phyloP scores from a whole-genome alignment of 352 stramenopile species.

The Globisporangium middletonii region DNA sequence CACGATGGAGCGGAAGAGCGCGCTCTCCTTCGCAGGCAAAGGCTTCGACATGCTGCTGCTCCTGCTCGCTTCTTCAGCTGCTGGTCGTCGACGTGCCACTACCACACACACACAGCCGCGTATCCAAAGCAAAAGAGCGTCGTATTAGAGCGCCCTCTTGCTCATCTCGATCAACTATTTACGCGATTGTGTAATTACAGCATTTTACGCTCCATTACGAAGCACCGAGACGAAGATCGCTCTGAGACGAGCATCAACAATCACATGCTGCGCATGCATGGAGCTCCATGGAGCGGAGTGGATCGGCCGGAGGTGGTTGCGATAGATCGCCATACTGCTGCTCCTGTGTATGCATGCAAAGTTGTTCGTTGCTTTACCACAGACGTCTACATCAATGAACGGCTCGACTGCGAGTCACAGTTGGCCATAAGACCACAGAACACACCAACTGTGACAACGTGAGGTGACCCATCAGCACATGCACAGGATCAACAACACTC shows the following conservation, averaged over 20 bases:
- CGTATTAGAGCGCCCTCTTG: not conserved
- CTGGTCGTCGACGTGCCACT: not conserved
- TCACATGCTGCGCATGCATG: no score
- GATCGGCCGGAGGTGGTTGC: no score
- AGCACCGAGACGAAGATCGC: no score
- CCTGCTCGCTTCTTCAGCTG: not conserved
- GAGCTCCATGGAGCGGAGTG: no score
- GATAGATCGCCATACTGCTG: no score
- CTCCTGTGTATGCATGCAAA: no score
- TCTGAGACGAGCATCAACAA: no score
- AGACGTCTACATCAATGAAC: no score
- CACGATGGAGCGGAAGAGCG: constrained; percentile 95
- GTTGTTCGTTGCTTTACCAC: no score
- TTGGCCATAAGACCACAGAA: no score
- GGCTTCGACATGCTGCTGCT: constrained; percentile 35
- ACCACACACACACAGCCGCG: not conserved
- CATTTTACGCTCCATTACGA: not conserved
- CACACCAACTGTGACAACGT: no score
- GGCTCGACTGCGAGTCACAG: no score
- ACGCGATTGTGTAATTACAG: not conserved
- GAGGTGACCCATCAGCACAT: not conserved
- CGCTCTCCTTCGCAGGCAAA: constrained; percentile 91
- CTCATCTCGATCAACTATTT: not conserved
- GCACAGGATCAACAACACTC: not conserved
- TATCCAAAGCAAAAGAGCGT: constrained; percentile 5